phyloP scores from a whole-genome alignment of 345 rosid species.

The Hypericum perforatum region DNA sequence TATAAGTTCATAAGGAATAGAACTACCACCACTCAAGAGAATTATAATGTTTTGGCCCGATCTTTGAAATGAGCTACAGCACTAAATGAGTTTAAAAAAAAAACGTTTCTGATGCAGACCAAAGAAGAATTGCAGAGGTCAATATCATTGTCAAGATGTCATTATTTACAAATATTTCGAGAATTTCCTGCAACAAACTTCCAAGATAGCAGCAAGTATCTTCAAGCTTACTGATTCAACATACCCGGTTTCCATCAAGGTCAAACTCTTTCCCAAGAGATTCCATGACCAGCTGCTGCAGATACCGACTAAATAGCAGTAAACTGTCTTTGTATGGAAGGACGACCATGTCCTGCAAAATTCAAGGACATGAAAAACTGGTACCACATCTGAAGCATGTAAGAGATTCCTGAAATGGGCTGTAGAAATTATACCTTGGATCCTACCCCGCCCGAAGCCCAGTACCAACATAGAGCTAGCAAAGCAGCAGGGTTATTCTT shows the following conservation, averaged over 20 bases:
- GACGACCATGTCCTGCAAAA: conserved; percentile 88
- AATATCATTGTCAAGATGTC: no score
- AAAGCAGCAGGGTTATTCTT: conserved; percentile 88
- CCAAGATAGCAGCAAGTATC: no score
- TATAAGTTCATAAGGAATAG: no score
- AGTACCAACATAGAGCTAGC: conserved; percentile 92
- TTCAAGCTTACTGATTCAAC: conserved; percentile 14
- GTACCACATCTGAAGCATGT: conserved; percentile 3
- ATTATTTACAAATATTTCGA: no score
- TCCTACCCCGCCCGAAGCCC: conserved; percentile 90
- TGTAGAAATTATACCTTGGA: conserved; percentile 50
- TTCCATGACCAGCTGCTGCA: conserved; percentile 99
- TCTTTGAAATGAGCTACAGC: no score
- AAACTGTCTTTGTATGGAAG: conserved; percentile 99
- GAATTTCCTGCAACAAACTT: no score
- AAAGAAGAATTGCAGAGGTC: no score
- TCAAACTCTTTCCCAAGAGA: conserved; percentile 97
- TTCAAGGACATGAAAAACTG: conserved; percentile 3
- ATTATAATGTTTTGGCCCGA: no score
- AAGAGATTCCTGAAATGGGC: conserved; percentile 4
- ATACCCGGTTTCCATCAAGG: conserved; percentile 84
- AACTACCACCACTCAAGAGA: no score
- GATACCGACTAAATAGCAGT: conserved; percentile 78
- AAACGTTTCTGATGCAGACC: no score
- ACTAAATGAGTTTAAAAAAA: no score